phyloP scores from a whole-genome alignment of 306 rosid species.

The Morella rubra region DNA sequence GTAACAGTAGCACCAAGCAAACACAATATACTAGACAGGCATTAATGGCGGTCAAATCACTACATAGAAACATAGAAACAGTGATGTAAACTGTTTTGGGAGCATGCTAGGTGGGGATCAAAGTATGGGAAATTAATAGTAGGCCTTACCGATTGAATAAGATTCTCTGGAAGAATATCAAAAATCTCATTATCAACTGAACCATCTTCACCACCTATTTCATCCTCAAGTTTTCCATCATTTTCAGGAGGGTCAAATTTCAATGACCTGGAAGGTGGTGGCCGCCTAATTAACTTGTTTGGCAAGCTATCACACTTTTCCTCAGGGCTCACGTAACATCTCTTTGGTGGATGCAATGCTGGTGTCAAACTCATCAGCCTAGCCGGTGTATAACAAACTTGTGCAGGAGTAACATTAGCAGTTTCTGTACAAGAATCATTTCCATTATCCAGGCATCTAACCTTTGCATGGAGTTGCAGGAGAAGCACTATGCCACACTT shows the following conservation, averaged over 20 bases:
- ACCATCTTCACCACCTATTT: slow-evolving; percentile 27
- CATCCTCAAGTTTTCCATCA: slow-evolving; percentile 28
- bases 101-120: not conserved
- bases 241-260: slow-evolving; percentile 71
- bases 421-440: slow-evolving; percentile 20
- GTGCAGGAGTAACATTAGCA: slow-evolving; percentile 43
- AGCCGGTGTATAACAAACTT: slow-evolving; percentile 50
- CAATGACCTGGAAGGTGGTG: slow-evolving; percentile 57
- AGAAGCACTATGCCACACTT: slow-evolving; percentile 28
- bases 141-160: slow-evolving; percentile 70
- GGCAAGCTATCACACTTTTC: slow-evolving; percentile 32
- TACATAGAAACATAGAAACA: not conserved
- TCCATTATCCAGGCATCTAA: slow-evolving; percentile 27
- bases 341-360: slow-evolving; percentile 43
- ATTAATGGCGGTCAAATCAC: not conserved
- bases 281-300: slow-evolving; percentile 54
- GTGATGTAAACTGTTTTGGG: not conserved
- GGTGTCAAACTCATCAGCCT: slow-evolving; percentile 69
- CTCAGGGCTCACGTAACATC: slow-evolving; percentile 54
- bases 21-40: not conserved
- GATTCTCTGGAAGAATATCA: slow-evolving; percentile 55
- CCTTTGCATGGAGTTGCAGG: slow-evolving; percentile 49
- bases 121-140: not conserved
- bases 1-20: not conserved
- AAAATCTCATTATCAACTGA: slow-evolving; percentile 41